Conservation (phyloP, 169 alveolate species). For the Hepatocystis sp. region DNA sequence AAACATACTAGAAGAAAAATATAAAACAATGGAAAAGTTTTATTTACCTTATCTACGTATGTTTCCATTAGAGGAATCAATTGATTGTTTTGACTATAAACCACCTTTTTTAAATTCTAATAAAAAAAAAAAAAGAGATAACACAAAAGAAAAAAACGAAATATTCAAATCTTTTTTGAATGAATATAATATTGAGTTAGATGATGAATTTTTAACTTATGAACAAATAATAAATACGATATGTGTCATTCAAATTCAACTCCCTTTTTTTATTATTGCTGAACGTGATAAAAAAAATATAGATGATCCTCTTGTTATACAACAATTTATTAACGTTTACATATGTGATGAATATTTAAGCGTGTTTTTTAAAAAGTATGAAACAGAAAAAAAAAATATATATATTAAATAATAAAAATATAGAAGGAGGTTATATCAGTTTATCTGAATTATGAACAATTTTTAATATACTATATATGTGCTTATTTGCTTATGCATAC, state of each 20-base stretch:
- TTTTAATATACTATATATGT: no score
- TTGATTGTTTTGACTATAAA: conserved; percentile 60
- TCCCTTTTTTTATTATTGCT: conserved; percentile 55
- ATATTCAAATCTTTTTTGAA: conserved; percentile 60
- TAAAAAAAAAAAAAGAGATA: conserved; percentile 9
- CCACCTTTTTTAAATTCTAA: conserved; percentile 39
- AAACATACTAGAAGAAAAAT: conserved; percentile 40
- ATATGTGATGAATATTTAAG: conserved; percentile 51
- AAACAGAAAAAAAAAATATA: not conserved
- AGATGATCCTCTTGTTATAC: conserved; percentile 2
- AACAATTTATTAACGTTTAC: conserved; percentile 26
- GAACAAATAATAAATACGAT: conserved; percentile 45
- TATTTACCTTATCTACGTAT: conserved; percentile 67
- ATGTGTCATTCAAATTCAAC: conserved; percentile 70
- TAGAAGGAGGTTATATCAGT: not conserved
- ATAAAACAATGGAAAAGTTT: conserved; percentile 18
- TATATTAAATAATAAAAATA: not conserved
- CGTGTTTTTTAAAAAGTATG: conserved; percentile 57
- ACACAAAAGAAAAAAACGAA: not conserved
- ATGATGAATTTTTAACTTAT: conserved; percentile 69
- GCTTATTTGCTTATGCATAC: no score
- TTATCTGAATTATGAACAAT: no score
- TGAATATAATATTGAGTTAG: conserved; percentile 72
- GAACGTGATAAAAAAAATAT: conserved; percentile 11
- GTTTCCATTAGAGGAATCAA: conserved; percentile 31